A percentile compares a stretch with the other conserved stretches of the same genome.
Conservation (phyloP, 306 rosid genomes). For the Myrica gale region DNA sequence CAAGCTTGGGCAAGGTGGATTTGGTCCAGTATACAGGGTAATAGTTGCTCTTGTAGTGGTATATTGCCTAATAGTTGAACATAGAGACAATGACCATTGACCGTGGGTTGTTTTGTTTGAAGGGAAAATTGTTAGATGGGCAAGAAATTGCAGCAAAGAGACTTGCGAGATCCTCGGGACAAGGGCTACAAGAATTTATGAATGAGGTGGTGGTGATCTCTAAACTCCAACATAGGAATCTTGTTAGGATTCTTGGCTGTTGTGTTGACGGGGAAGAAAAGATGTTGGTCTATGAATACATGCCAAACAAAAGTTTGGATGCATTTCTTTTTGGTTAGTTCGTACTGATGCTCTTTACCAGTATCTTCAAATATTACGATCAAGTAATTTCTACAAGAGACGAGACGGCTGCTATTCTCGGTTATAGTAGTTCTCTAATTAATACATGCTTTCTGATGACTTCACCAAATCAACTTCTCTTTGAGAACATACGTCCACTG, state of each 20-base stretch:
- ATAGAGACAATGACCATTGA: too few species aligned
- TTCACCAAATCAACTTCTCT: neutral
- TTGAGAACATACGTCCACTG: neutral
- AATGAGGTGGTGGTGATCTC: conserved; percentile 47
- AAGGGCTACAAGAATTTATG: conserved; percentile 47
- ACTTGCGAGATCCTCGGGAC: conserved; percentile 42
- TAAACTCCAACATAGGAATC: conserved; percentile 53
- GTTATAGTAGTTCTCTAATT: neutral
- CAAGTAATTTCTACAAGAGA: neutral
- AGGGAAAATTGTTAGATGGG: conserved; percentile 41
- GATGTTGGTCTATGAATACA: conserved; percentile 45
- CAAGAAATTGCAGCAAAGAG: conserved; percentile 48
- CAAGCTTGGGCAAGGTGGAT: conserved; percentile 36
- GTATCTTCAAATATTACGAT: neutral
- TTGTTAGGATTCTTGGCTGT: conserved; percentile 46
- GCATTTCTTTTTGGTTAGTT: conserved; percentile 49
- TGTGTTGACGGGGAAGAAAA: conserved; percentile 46
- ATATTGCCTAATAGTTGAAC: neutral
- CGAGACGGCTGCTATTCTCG: neutral
- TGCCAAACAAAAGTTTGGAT: conserved; percentile 51
- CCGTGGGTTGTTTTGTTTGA: neutral
- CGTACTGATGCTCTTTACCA: neutral
- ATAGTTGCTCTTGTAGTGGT: neutral
- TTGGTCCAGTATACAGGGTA: conserved; percentile 35
- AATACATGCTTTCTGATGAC: neutral